Conservation (phyloP, 306 rosid genomes). For the Vigna hirtella region DNA sequence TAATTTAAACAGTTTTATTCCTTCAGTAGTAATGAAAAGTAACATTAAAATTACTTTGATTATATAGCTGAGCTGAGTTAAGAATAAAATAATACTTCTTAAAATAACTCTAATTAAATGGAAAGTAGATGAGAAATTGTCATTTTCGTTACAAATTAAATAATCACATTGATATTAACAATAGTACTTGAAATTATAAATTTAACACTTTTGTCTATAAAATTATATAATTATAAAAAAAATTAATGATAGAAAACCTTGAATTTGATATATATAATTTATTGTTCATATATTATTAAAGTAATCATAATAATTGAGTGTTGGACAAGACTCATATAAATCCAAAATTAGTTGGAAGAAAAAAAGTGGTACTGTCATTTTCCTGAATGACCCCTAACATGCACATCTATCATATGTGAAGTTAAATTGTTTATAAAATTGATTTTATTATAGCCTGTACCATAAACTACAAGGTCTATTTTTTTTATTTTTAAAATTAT, state of each 20-base stretch:
- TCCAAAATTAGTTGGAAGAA: background rate
- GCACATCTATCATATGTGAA: background rate
- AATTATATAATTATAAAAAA: too few species aligned
- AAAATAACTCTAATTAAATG: background rate
- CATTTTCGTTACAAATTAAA: too few species aligned
- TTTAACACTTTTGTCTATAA: too few species aligned
- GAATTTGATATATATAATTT: background rate
- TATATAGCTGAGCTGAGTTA: background rate
- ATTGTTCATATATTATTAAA: background rate
- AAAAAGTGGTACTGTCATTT: background rate
- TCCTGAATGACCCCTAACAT: background rate
- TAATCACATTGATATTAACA: too few species aligned
- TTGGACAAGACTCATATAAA: background rate
- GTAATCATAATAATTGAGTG: background rate
- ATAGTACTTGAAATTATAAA: too few species aligned
- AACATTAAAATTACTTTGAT: too few species aligned
- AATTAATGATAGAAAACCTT: background rate
- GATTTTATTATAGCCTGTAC: background rate
- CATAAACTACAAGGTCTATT: background rate
- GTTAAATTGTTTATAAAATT: background rate
- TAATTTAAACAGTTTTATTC: too few species aligned
- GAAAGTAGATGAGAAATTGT: too few species aligned
- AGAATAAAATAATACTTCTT: too few species aligned
- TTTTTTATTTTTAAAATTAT: background rate
- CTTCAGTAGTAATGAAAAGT: too few species aligned